phyloP scores from a whole-genome alignment of 148 eudicot species.

The Heliosperma pusillum region DNA sequence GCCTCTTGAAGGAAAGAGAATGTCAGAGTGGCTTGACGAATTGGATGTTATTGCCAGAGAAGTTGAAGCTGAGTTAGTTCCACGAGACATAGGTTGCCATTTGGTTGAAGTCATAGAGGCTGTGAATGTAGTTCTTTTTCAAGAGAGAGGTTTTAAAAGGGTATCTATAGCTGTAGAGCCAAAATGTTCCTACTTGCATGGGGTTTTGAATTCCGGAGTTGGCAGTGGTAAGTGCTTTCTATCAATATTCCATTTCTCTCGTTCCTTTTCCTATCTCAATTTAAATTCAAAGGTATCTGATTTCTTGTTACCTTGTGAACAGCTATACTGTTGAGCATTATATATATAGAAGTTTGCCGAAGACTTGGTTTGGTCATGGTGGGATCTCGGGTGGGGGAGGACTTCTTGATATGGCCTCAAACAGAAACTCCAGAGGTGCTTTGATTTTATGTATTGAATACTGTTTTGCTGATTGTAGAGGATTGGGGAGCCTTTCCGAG shows the following conservation, averaged over 20 bases:
- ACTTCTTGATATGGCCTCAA: slow-evolving; percentile 92
- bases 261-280: neutral
- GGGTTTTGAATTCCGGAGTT: slow-evolving; percentile 60
- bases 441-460: slow-evolving; percentile 6
- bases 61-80: slow-evolving; percentile 71
- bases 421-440: slow-evolving; percentile 75
- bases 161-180: slow-evolving; percentile 64
- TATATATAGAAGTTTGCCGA: slow-evolving; percentile 85
- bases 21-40: slow-evolving; percentile 71
- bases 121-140: slow-evolving; percentile 77
- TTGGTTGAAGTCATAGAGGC: slow-evolving; percentile 84
- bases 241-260: slow-evolving; percentile 12
- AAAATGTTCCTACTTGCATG: slow-evolving; percentile 72
- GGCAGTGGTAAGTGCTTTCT: slow-evolving; percentile 58
- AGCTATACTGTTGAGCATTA: slow-evolving; percentile 84
- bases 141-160: slow-evolving; percentile 72
- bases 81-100: slow-evolving; percentile 91
- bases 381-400: slow-evolving; percentile 95
- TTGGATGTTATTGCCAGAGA: slow-evolving; percentile 74
- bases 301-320: slow-evolving; percentile 32
- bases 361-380: slow-evolving; percentile 85
- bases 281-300: neutral
- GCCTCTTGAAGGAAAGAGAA: slow-evolving; percentile 67
- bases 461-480: neutral
- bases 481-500: slow-evolving; percentile 1